Percentiles rank a stretch among this genome's conserved stretches.
These are phyloP conservation scores for Kluyveromyces nonfermentans DNA, from an alignment of 805 yeast species.

Conservation along the genomic window DNA sequence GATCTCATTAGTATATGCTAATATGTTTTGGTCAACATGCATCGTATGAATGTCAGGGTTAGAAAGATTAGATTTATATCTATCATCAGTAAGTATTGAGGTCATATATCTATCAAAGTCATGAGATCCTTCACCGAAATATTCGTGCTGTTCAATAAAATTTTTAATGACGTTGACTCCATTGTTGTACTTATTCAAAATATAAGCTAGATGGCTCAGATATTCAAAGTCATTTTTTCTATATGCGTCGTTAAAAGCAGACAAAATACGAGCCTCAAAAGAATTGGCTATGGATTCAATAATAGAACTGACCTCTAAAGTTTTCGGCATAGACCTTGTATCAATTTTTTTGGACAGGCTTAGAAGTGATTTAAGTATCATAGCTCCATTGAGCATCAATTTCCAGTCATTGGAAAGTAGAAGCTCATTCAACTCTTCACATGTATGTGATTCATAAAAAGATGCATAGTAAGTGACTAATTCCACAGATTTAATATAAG, in stretches of 20 bases:
- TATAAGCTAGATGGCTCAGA: slow-evolving; percentile 67
- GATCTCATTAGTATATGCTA: slow-evolving; percentile 44
- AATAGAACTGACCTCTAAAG: slow-evolving; percentile 24
- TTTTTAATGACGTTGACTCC: slow-evolving; percentile 75
- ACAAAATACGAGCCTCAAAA: slow-evolving; percentile 64
- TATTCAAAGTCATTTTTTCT: slow-evolving; percentile 55
- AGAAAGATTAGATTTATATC: slow-evolving; percentile 49
- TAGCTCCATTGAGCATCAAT: slow-evolving; percentile 50
- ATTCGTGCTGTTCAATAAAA: slow-evolving; percentile 71
- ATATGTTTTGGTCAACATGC: slow-evolving; percentile 44
- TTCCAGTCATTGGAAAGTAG: slow-evolving; percentile 44
- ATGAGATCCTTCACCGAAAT: slow-evolving; percentile 37
- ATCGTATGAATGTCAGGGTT: slow-evolving; percentile 47
- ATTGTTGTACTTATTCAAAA: slow-evolving; percentile 72
- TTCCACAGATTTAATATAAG: slow-evolving; percentile 61
- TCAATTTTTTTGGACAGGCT: slow-evolving; percentile 56
- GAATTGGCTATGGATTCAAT: slow-evolving; percentile 67
- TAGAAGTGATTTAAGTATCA: slow-evolving; percentile 54
- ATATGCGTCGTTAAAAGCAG: slow-evolving; percentile 66
- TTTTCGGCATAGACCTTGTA: slow-evolving; percentile 41
- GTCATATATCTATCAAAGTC: slow-evolving; percentile 24
- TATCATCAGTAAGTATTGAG: slow-evolving; percentile 33
- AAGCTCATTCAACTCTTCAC: slow-evolving; percentile 49
- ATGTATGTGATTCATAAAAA: slow-evolving; percentile 43
- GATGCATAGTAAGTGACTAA: slow-evolving; percentile 69